Evolutionary conservation across 1,284 basidiomycete species (phyloP).

Genomic region (Cutaneotrichosporon cyanovorans): DNA sequence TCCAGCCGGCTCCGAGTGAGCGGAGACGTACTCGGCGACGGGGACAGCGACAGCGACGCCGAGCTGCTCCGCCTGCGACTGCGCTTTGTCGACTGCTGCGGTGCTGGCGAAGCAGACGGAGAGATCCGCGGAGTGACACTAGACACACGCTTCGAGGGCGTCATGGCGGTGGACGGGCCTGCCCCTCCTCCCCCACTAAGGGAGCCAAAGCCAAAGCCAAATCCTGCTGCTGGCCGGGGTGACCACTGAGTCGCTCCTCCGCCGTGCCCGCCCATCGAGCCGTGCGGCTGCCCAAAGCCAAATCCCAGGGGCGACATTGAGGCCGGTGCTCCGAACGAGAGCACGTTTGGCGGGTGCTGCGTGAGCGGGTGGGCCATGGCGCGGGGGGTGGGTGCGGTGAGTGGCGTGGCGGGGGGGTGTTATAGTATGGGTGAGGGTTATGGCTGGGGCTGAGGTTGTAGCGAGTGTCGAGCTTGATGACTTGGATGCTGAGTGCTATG

Average conservation of each 20-base stretch:
- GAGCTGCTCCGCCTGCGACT: slow-evolving; percentile 14
- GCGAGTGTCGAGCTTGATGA: no score
- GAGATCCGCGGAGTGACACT: slow-evolving; percentile 12
- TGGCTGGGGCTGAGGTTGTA: no score
- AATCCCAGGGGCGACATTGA: slow-evolving; percentile 35
- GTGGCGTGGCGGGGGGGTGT: background rate
- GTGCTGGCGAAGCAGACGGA: slow-evolving; percentile 12
- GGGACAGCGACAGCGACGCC: slow-evolving; percentile 24
- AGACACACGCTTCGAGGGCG: slow-evolving; percentile 8
- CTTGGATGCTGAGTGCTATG: no score
- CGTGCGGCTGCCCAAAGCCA: slow-evolving; percentile 30
- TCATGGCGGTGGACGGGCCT: background rate
- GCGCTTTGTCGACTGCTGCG: slow-evolving; percentile 17
- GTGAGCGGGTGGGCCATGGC: slow-evolving; percentile 41
- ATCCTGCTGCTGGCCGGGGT: no score
- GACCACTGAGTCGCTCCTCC: background rate
- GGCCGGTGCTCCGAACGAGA: slow-evolving; percentile 34
- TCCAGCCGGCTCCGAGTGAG: slow-evolving; percentile 16
- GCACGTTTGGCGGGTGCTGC: slow-evolving; percentile 37
- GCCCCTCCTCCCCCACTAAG: background rate
- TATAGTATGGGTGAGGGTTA: no score
- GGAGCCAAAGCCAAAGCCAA: slow-evolving; percentile 14
- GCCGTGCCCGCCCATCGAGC: background rate
- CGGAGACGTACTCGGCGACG: slow-evolving; percentile 15
- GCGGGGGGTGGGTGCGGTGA: background rate